Evolutionary conservation across 495 filamentous ascomycete genomes (phyloP).

Genomic region (Parachaetomium inaequale): DNA sequence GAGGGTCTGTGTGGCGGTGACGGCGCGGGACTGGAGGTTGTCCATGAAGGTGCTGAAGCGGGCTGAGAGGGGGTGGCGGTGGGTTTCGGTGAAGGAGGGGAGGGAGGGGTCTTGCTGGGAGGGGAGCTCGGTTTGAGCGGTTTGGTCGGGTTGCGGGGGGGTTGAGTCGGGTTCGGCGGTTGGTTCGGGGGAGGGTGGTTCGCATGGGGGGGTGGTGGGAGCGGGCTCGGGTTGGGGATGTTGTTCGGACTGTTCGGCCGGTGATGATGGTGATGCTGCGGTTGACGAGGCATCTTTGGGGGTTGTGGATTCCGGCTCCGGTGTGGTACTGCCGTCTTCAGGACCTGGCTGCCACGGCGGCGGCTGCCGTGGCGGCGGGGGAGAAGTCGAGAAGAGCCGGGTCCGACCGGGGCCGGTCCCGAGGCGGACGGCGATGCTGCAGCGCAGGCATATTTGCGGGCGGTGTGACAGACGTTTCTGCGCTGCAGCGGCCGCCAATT

Average conservation of each 20-base stretch:
- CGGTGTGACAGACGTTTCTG: background rate
- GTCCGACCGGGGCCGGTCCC: background rate
- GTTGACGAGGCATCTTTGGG: background rate
- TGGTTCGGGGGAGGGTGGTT: background rate
- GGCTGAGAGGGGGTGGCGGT: conserved; percentile 67
- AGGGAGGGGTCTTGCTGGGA: conserved; percentile 51
- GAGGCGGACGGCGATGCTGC: conserved; percentile 6
- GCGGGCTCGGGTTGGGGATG: conserved; percentile 2
- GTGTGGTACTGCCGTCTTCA: conserved; percentile 1
- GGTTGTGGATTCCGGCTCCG: background rate
- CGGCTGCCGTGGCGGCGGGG: conserved; percentile 14
- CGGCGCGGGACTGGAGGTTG: conserved; percentile 75
- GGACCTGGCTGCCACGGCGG: background rate
- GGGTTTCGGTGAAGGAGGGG: conserved; percentile 72
- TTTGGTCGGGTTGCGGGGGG: background rate
- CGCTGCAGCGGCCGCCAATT: conserved; percentile 11
- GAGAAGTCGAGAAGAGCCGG: conserved; percentile 24
- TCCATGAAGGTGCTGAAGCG: conserved; percentile 81
- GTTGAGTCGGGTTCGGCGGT: background rate
- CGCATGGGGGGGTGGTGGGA: background rate
- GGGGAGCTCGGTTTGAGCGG: background rate
- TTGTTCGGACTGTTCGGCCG: background rate
- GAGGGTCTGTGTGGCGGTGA: conserved; percentile 78
- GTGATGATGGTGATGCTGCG: background rate
- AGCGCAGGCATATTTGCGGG: conserved; percentile 18